These are phyloP conservation scores for Paraphaeosphaeria sporulosa DNA, from an alignment of 2,329 filamentous ascomycete species.

Conservation along the genomic window DNA sequence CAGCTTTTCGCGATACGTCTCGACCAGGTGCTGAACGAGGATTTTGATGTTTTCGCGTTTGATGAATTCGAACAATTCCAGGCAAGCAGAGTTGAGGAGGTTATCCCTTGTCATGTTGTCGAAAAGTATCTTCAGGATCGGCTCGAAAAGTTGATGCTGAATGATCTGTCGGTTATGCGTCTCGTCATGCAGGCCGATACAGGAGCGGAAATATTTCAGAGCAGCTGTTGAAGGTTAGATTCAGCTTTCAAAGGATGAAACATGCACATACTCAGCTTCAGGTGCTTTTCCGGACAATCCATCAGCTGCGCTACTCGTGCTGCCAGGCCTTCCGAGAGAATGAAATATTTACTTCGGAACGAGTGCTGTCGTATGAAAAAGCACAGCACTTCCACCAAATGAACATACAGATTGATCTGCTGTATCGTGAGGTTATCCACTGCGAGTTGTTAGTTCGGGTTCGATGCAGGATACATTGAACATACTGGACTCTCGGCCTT, in stretches of 20 bases:
- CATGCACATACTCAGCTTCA: constrained; percentile 80
- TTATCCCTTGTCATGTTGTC: constrained; percentile 92
- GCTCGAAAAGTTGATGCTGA: constrained; percentile 80
- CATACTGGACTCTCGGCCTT: constrained; percentile 66
- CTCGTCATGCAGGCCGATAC: constrained; percentile 85
- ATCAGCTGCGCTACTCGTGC: constrained; percentile 84
- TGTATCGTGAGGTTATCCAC: constrained; percentile 79
- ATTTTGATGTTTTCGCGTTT: constrained; percentile 70
- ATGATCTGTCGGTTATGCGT: constrained; percentile 89
- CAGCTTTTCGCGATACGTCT: constrained; percentile 81
- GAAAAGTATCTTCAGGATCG: constrained; percentile 83
- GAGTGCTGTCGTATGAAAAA: constrained; percentile 93
- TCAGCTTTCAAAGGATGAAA: not conserved
- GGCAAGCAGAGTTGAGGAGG: constrained; percentile 87
- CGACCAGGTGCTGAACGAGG: constrained; percentile 82
- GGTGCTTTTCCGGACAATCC: constrained; percentile 83
- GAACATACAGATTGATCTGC: constrained; percentile 88
- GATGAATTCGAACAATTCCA: constrained; percentile 93
- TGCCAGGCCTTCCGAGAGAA: constrained; percentile 79
- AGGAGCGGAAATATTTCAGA: constrained; percentile 90
- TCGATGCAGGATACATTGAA: constrained; percentile 5
- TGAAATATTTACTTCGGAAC: constrained; percentile 85
- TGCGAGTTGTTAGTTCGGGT: constrained; percentile 42
- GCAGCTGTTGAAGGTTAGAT: constrained; percentile 66
- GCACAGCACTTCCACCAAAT: constrained; percentile 90